Evolutionary conservation across 2,329 filamentous ascomycete genomes (phyloP), one percentile per base, ranked within the genome.

Genomic region (Cryphonectria nitschkei): DNA sequence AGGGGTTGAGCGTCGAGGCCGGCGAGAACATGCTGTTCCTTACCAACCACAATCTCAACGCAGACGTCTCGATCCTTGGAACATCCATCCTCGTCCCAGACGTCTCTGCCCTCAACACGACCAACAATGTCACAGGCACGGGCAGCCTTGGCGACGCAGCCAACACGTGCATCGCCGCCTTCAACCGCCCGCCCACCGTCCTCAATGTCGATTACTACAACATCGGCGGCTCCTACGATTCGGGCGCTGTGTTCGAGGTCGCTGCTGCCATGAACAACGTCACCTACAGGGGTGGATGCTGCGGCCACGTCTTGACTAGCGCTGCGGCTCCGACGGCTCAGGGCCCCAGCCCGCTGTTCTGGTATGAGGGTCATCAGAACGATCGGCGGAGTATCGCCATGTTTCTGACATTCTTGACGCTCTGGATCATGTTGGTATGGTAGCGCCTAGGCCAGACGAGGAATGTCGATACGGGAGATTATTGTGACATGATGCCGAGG

Each of bases 41-140:
- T 77, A 88, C 92, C 76, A 98, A 98, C 81, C 95, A 98, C 83
- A 98, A 98, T 78, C 86, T 97, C 71, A 97, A 97, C 79, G 86
- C 91, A 71, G 86, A 94, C 74, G 87, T 97, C 73, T 87, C 87
- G 68, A 81, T 97, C 50, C 88, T 90, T 2, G 89, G 88, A 41
- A 78, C 87, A 22, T 83, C 85, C 29, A 78, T 96, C 62, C 82
- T 94, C 9, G 90, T 96, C 16, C 93, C 93, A 0, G 92, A 93
- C 70, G 89, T 89, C 0, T 87, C 89, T 5, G 78, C 90, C 56
- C 81, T 95, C 70, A 93, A 93, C 75, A 81, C 87, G 72, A 95
- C 93, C 26, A 97, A 97, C 77, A 89, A 86, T 16, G 86, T 85
- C 16, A 84, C 83, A 1, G 91, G 91, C 22, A 84, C 80, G 68